Evolutionary conservation across 139 green algal species (phyloP).

Genomic region (Eudorina sp.): DNA sequence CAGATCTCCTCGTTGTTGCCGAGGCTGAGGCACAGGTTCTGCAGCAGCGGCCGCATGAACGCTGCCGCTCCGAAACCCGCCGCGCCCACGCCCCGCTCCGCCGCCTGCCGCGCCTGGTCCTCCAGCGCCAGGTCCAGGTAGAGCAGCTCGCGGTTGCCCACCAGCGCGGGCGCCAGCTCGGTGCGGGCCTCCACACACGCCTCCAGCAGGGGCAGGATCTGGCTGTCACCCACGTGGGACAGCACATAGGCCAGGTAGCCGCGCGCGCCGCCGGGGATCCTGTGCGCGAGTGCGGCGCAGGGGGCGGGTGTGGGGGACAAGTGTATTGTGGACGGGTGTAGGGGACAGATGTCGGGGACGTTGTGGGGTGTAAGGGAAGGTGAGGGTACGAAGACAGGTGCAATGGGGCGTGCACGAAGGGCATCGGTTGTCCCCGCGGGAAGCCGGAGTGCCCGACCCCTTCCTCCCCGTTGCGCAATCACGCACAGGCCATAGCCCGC

Average conservation of each 20-base stretch:
- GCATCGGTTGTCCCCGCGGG: too few relatives aligned
- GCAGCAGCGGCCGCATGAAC: slow-evolving; percentile 92
- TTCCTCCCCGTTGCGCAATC: too few relatives aligned
- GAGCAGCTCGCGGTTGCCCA: slow-evolving; percentile 87
- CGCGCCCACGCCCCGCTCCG: slow-evolving; percentile 60
- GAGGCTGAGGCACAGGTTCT: slow-evolving; percentile 95
- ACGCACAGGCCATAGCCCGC: too few relatives aligned
- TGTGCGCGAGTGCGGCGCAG: too few relatives aligned
- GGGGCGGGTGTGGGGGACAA: too few relatives aligned
- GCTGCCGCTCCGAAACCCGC: slow-evolving; percentile 81
- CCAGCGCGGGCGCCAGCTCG: slow-evolving; percentile 79
- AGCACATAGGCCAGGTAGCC: slow-evolving; percentile 90
- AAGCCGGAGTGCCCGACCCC: too few relatives aligned
- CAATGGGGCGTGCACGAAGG: too few relatives aligned
- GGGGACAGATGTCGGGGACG: too few relatives aligned
- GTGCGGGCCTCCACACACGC: slow-evolving; percentile 91
- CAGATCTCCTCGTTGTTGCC: slow-evolving; percentile 97
- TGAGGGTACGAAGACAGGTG: too few relatives aligned
- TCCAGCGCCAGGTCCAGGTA: slow-evolving; percentile 98
- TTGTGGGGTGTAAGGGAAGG: too few relatives aligned
- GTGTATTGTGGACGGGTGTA: too few relatives aligned
- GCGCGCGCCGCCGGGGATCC: slow-evolving; percentile 76
- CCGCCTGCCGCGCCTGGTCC: slow-evolving; percentile 81
- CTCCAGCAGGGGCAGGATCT: slow-evolving; percentile 89
- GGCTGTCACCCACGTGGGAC: slow-evolving; percentile 68